Percentiles rank a stretch among this genome's conserved stretches.
Evolutionary conservation across 1,139 yeast genomes (phyloP).

Genomic region (Pichia sp.): DNA sequence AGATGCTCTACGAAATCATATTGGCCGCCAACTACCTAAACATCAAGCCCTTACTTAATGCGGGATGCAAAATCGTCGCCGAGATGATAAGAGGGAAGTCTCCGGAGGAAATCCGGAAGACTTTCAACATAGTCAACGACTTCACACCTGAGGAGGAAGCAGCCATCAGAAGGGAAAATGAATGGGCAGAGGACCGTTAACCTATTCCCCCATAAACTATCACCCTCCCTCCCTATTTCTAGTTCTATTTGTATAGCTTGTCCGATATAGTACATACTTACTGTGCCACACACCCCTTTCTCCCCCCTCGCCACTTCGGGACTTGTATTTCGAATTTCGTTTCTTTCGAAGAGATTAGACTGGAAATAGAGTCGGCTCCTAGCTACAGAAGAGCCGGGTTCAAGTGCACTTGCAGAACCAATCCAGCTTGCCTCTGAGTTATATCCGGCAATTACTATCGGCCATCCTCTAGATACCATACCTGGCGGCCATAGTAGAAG

Average conservation of each 20-base stretch:
- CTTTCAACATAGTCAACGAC: constrained; percentile 93
- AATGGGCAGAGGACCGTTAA: constrained; percentile 98
- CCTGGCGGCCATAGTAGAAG: constrained; percentile 1
- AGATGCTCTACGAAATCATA: constrained; percentile 95
- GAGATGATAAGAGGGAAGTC: constrained; percentile 96
- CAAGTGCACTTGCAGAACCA: background rate
- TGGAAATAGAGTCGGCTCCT: background rate
- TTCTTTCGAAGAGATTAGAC: background rate
- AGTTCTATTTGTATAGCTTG: background rate
- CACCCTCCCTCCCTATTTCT: background rate
- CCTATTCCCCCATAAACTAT: background rate
- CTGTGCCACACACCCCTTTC: background rate
- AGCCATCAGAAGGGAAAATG: constrained; percentile 94
- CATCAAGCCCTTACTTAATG: constrained; percentile 86
- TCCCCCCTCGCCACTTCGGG: background rate
- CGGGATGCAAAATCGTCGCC: constrained; percentile 96
- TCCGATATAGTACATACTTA: background rate
- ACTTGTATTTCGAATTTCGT: background rate
- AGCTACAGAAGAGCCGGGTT: background rate
- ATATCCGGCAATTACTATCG: background rate
- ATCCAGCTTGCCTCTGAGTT: background rate
- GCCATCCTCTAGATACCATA: background rate
- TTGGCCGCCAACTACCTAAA: constrained; percentile 94
- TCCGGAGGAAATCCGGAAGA: constrained; percentile 95
- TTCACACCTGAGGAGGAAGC: constrained; percentile 98